Evolutionary conservation across 768 basidiomycete species (phyloP), one percentile per base, ranked within the genome.

Genomic region (Leucocoprinus leucothites): DNA sequence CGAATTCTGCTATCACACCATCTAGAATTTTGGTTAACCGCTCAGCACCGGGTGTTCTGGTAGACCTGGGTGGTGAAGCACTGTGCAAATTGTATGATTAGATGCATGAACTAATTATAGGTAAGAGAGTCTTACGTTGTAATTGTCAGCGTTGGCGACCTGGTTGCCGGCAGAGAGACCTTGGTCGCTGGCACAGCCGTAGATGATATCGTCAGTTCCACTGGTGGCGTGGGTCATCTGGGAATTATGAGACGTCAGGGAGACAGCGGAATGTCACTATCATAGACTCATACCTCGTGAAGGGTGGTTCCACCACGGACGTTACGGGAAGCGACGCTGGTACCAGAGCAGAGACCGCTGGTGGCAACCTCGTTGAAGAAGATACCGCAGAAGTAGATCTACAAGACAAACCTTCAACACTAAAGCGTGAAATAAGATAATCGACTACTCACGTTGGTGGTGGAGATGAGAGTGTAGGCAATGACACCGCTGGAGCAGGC

Each of bases 41-140:
- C 61, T 67, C 64, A 74, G 65, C 74, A 75, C 55, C 59, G 58
- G 34, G 74, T 74, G 65, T 70, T 74, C 43, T 61, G 62, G 61
- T 75, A 77, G 38, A 78, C 71, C 56, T 77, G 76, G 42, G 76
- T 75, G 47, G 73, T 63, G 67, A 76, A 77, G 70, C 75, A 77
- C 74, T 77, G 52, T 41, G 50, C 2, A 11, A 36, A 22, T 25
- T 3, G n/a, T 4, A 21, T 14, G 26, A 38, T 42, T 13, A 48
- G 4, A n/a, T 19, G 16, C 6, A 28, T 21, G n/a, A 48, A 18
- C 47, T 3, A 31, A 4, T 31, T 22, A 14, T 19, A 16, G 21
- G 28, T 7, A 14, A 46, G 31, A 21, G 28, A 6, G 1, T 60
- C 74, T 31, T 58, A 77, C 74, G 61, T 80, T 78, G 69, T 67